Base-by-base conservation (phyloP, 192 early-diverging fungal species). In the Umbelopsis sp. region DNA sequence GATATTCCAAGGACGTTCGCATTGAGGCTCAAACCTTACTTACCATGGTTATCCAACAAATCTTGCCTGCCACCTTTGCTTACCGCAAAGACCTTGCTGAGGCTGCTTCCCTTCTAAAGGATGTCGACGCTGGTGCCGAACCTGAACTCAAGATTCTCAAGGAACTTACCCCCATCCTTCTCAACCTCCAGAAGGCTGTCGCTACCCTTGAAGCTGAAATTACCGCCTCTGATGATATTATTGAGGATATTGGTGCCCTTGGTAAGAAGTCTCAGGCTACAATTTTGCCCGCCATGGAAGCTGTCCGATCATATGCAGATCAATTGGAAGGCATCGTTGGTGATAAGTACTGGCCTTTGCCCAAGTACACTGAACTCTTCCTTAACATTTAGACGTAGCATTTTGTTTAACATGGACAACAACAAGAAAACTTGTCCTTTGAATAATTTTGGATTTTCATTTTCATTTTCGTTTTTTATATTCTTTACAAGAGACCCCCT, bases 301-400 rank as follows among this genome's bases (percentile, higher is more conserved):
- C 80, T 45, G 87, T 90, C 59, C 88, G 97, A 69, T 69, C 72
- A 16, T 77, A 84, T 20, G 89, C 90, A 20, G 96, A 97, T 72
- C 73, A 72, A 31, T 83, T 99, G 25, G 96, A 99, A 83, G 74
- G 75, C 16, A 69, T 92, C 25, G 87, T 95, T 41, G 89, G 91
- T 29, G 95, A 97, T 87, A 96, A 94, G 89, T 89, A 84, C 84
- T 99, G 96, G 95, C 94, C 95, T 43, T 89, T 93, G 85, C 97
- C 97, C 83, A 96, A 95, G 85, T 98, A 98, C 89, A 91, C 90
- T 29, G 95, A 98, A 86, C 90, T 98, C 44, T 83, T 96, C 71
- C 87, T 93, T 71, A 90, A 86, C 56, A 79, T 90, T 68, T 88
- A 62, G 56, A 62, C 5, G 47, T 21, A 49, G 20, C 43, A 44